Evolutionary conservation across 139 green algal species (phyloP), one percentile per base, ranked within the genome.

Genomic region (Tetraselmis striata): DNA sequence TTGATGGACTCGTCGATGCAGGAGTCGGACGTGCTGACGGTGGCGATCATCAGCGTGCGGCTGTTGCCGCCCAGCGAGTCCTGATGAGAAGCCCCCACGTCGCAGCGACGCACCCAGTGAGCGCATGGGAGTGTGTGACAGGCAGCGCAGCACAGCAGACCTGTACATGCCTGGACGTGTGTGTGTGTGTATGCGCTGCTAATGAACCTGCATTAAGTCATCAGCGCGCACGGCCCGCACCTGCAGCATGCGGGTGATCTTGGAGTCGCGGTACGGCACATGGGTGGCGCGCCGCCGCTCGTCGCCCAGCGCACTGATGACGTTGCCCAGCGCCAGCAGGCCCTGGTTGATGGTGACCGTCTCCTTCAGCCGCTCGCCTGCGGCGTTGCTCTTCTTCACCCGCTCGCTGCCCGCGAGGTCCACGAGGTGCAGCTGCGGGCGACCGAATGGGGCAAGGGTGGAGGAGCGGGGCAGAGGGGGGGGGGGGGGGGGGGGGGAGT

Each of bases 281-380:
- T 80, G 77, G 31, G 45, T 67, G 45, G 45, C 45, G 5, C 18
- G 5, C 18, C 45, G 45, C 18, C 82, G 77, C 81, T 90, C 84
- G 30, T 89, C 87, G 1, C 84, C 89, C n/a, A 92, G 85, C 2
- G 89, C 86, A 75, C 81, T 89, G 80, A 94, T 92, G 11, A 94
- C 90, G 31, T 90, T 90, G 77, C 90, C 90, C 28, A 94, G 86
- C 2, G 84, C 85, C 28, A 91, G 84, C 78, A 94, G 81, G 5
- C 89, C 89, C 86, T 90, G 74, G 28, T 77, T 29, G n/a, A 79
- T 74, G 28, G 28, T 83, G 59, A 80, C 59, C 29, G 28, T 75
- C 76, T 82, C 76, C 2, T 31, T 59, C 22, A 32, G 5, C n/a
- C 28, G 59, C 29, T 67, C 30, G 18, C 29, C 32, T 18, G 29